Evolutionary conservation across 257 asterid genomes (phyloP).

Genomic region (Petunia secreta): DNA sequence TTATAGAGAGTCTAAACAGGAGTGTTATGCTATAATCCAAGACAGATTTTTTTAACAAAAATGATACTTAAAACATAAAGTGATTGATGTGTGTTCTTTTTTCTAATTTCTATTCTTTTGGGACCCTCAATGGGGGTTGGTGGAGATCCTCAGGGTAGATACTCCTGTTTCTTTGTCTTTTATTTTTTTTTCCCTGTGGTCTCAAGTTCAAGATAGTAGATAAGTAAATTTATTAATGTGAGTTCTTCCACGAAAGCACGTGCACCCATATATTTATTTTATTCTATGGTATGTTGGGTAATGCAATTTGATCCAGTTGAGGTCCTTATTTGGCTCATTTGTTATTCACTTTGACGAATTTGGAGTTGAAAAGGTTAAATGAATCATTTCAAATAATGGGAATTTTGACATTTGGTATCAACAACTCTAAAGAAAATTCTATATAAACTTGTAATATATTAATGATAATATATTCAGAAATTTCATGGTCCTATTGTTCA

Average conservation of each 20-base stretch:
- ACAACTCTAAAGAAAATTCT: too few species aligned
- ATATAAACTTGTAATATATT: too few species aligned
- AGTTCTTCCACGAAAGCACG: slow-evolving; percentile 13
- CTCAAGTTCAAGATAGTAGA: slow-evolving; percentile 4
- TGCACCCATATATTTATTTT: neutral
- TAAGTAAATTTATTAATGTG: neutral
- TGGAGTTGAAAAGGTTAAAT: too few species aligned
- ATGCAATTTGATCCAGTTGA: neutral
- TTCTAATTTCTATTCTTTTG: neutral
- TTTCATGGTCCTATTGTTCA: too few species aligned
- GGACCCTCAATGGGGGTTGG: slow-evolving; percentile 11
- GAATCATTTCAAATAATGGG: too few species aligned
- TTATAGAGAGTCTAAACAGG: neutral
- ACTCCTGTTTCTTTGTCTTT: slow-evolving; percentile 17
- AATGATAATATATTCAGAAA: too few species aligned
- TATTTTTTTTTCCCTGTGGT: neutral
- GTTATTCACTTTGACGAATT: too few species aligned
- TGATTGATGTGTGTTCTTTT: neutral
- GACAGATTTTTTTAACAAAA: neutral
- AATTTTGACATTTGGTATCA: too few species aligned
- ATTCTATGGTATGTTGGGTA: neutral
- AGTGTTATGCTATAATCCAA: too few species aligned
- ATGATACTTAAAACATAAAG: neutral
- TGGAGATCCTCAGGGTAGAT: slow-evolving; percentile 16
- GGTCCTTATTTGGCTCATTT: neutral